A percentile compares a stretch with the other conserved stretches of the same genome.
These are phyloP conservation scores for Mycena epipterygia DNA, from an alignment of 768 basidiomycete species.

Conservation along the genomic window DNA sequence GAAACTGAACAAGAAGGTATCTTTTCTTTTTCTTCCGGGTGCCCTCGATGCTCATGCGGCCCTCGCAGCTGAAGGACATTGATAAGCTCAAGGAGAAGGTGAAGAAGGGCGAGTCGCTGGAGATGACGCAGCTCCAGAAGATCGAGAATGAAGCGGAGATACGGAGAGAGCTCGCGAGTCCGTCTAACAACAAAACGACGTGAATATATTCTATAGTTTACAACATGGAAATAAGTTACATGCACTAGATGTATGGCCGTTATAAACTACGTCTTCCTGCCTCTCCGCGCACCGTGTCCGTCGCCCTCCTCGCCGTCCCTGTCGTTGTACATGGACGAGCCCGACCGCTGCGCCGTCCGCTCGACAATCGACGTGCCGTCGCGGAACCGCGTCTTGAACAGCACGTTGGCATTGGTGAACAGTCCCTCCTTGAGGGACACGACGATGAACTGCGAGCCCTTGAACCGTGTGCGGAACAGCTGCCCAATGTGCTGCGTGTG, in stretches of 20 bases:
- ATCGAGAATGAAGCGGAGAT: background rate
- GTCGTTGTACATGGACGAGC: conserved; percentile 60
- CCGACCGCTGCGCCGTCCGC: conserved; percentile 77
- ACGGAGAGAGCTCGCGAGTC: background rate
- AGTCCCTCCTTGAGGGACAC: conserved; percentile 97
- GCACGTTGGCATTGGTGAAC: conserved; percentile 97
- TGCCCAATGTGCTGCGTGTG: conserved; percentile 98
- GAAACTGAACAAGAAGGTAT: background rate
- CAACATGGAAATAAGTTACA: conserved; percentile 5
- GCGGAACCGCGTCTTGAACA: conserved; percentile 93
- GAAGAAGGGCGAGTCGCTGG: background rate
- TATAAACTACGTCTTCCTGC: background rate
- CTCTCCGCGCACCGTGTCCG: background rate
- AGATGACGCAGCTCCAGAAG: background rate
- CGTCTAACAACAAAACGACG: no score
- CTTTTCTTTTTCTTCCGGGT: background rate
- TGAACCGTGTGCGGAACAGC: conserved; percentile 97
- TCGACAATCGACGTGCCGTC: conserved; percentile 96
- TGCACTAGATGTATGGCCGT: no score
- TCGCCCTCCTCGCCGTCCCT: conserved; percentile 33
- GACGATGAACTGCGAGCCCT: conserved; percentile 98
- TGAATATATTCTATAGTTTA: background rate
- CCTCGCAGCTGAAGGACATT: background rate
- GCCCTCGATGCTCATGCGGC: background rate
- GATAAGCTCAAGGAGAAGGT: background rate